Base-by-base conservation (phyloP, 306 rosid genomes). In the Ammopiptanthus mongolicus region DNA sequence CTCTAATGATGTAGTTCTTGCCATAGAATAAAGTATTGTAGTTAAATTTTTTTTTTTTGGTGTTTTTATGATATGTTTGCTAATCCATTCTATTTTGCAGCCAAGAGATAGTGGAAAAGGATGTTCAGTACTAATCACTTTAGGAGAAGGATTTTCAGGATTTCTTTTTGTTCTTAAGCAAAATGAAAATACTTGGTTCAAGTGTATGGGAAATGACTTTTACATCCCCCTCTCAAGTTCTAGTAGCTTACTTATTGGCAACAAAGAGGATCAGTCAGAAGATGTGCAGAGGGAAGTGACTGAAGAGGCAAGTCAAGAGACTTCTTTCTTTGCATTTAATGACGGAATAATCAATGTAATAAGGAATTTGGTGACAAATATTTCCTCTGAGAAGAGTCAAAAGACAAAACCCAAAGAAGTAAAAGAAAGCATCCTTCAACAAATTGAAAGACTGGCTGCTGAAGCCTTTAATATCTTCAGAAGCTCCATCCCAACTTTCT, bases 381-480 rank as follows among this genome's bases (percentile, higher is more conserved):
- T 78, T 75, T 83, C 88, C 65, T 74, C 85, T 65, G 85, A 82
- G 77, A 89, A 84, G 75, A 74, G 11, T 47, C 81, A 0, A 75
- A 82, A 48, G 88, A 80, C 57, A 71, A 89, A 84, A 82, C 59
- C 86, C 21, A 86, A 83, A 76, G 87, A 86, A 82, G 84, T 81
- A 36, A 85, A 78, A 86, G 88, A 75, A 82, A 76, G 44, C 75
- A 87, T 91, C 80, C 89, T 93, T 80, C 85, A 80, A 67, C 91
- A 91, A 80, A 93, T 91, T 52, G 93, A 91, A 82, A 91, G 85
- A 68, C 83, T 91, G 60, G 97, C 96, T 56, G 88, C 98, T 51
- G 98, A 91, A 82, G 98, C 96, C 77, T 93, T 86, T 77, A 77
- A 83, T 66, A 82, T 93, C 52, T 93, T 93, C 85, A 86, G 90